Conservation (phyloP, 306 rosid genomes). For the Gleditsia sinensis region DNA sequence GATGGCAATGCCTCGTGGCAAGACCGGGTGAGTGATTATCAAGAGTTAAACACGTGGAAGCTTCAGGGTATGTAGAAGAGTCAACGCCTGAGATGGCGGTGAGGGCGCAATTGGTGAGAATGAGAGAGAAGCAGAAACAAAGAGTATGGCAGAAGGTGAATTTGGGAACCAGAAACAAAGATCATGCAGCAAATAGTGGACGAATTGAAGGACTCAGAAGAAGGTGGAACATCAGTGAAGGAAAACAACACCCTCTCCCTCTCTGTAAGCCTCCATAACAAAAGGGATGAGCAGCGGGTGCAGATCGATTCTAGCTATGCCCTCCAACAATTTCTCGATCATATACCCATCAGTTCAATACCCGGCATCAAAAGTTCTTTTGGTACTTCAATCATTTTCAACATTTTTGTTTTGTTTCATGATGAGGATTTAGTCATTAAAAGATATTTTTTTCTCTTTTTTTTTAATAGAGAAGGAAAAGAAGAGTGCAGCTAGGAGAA, state of each 20-base stretch:
- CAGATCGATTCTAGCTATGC: conserved; percentile 48
- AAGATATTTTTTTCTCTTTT: no score
- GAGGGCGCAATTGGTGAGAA: neutral
- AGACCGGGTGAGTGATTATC: neutral
- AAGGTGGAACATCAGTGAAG: no score
- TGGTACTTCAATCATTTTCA: conserved; percentile 30
- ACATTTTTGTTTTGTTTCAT: conserved; percentile 20
- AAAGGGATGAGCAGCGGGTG: neutral
- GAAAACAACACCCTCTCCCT: no score
- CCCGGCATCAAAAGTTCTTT: conserved; percentile 48
- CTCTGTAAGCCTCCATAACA: conserved; percentile 1
- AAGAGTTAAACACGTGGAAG: conserved; percentile 22
- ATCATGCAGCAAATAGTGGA: conserved; percentile 37
- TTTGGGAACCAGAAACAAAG: neutral
- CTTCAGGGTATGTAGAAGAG: neutral
- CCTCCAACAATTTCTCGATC: conserved; percentile 60
- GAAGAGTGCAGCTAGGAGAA: no score
- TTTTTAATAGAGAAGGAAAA: no score
- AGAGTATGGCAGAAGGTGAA: neutral
- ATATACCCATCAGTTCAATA: conserved; percentile 51
- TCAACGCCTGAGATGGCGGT: conserved; percentile 28
- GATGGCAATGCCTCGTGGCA: conserved; percentile 4
- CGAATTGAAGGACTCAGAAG: conserved; percentile 7
- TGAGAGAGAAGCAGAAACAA: neutral
- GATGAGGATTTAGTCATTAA: no score